Evolutionary conservation across 139 green algal genomes (phyloP).

Genomic region (Volvox reticuliferus): DNA sequence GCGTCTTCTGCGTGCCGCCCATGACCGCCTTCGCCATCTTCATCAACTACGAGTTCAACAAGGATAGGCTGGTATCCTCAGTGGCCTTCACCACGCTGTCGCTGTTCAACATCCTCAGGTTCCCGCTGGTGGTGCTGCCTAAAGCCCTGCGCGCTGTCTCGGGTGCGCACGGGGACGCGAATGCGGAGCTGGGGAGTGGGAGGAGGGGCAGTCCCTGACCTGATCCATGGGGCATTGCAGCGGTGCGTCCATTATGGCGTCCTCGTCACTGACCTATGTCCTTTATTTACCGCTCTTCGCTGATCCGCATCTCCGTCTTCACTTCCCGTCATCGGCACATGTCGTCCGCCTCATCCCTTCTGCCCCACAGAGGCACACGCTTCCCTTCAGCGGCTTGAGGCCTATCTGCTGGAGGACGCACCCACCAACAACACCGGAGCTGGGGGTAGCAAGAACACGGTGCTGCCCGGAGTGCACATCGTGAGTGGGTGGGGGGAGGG

Average conservation of each 20-base stretch:
- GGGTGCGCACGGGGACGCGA: slow-evolving; percentile 38
- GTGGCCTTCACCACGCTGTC: slow-evolving; percentile 82
- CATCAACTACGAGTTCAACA: slow-evolving; percentile 65
- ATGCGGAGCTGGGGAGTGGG: too few relatives aligned
- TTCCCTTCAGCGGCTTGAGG: slow-evolving; percentile 64
- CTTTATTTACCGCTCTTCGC: neutral
- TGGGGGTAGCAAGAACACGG: too few relatives aligned
- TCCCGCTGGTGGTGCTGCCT: slow-evolving; percentile 84
- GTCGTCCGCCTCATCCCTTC: neutral
- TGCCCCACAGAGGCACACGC: slow-evolving; percentile 50
- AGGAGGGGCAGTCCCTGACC: too few relatives aligned
- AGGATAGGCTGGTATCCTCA: slow-evolving; percentile 40
- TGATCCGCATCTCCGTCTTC: too few relatives aligned
- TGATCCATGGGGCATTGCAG: too few relatives aligned
- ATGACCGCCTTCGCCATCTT: slow-evolving; percentile 69
- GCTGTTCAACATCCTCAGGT: slow-evolving; percentile 87
- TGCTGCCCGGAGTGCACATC: neutral
- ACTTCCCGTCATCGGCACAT: too few relatives aligned
- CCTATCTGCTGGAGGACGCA: slow-evolving; percentile 66
- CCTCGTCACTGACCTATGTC: too few relatives aligned
- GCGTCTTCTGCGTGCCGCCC: slow-evolving; percentile 70
- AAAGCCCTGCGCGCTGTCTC: slow-evolving; percentile 74
- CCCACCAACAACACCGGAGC: neutral
- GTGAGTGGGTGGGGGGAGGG: too few relatives aligned
- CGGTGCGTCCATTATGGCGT: too few relatives aligned